Conservation (phyloP, 2,329 filamentous ascomycete species). For the Aspergillus piperis region DNA sequence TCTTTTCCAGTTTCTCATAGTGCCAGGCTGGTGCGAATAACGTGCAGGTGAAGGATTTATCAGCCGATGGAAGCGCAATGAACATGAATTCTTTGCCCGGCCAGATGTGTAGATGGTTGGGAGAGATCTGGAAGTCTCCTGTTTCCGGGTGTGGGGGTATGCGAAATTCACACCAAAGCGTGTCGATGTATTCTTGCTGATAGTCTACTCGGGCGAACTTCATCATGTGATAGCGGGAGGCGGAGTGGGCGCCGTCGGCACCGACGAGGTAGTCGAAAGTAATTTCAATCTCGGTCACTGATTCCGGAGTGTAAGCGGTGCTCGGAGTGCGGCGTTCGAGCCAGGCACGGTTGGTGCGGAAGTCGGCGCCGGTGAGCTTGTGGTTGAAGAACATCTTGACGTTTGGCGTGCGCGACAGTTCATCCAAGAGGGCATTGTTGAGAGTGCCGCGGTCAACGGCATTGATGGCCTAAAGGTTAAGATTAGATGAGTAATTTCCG, state of each 20-base stretch:
- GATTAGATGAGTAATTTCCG: too few relatives aligned
- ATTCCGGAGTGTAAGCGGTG: slow-evolving; percentile 34
- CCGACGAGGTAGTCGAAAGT: slow-evolving; percentile 92
- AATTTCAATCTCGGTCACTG: slow-evolving; percentile 74
- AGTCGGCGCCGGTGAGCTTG: slow-evolving; percentile 89
- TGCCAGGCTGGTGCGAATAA: slow-evolving; percentile 77
- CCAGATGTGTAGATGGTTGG: slow-evolving; percentile 97
- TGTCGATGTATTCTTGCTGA: slow-evolving; percentile 92
- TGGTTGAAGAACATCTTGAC: slow-evolving; percentile 92
- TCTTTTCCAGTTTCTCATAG: slow-evolving; percentile 66
- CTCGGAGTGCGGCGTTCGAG: slow-evolving; percentile 63
- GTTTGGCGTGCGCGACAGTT: slow-evolving; percentile 80
- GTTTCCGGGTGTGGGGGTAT: slow-evolving; percentile 59
- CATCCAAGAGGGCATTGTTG: slow-evolving; percentile 81
- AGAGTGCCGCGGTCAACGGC: slow-evolving; percentile 82
- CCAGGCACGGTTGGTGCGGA: slow-evolving; percentile 77
- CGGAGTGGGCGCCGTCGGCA: slow-evolving; percentile 91
- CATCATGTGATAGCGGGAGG: slow-evolving; percentile 91
- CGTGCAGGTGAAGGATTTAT: slow-evolving; percentile 93
- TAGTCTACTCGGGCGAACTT: slow-evolving; percentile 91
- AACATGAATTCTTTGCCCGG: slow-evolving; percentile 95
- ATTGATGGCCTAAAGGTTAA: slow-evolving; percentile 65
- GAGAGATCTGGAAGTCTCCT: slow-evolving; percentile 74
- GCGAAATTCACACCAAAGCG: slow-evolving; percentile 94
- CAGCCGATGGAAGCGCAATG: slow-evolving; percentile 87